Evolutionary conservation across 345 rosid species (phyloP).

Genomic region (Arabis alpina): DNA sequence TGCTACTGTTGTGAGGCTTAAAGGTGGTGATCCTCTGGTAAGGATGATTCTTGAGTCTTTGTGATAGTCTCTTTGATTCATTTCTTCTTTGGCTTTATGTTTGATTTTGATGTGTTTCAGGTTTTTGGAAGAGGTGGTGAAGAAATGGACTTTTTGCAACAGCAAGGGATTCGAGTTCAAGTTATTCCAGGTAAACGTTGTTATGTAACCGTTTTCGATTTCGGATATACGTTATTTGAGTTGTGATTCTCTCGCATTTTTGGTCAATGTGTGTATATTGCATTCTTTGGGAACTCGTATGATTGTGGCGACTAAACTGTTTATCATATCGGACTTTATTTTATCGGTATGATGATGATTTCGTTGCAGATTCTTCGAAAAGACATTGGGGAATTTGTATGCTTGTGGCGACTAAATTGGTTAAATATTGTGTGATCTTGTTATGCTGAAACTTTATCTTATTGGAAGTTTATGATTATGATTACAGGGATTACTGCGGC

Average conservation of each 20-base stretch:
- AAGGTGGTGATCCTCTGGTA: slow-evolving; percentile 99
- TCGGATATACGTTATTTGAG: neutral
- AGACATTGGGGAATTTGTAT: slow-evolving; percentile 4
- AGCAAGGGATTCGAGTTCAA: slow-evolving; percentile 87
- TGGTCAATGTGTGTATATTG: neutral
- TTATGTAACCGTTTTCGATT: neutral
- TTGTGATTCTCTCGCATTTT: neutral
- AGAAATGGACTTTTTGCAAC: slow-evolving; percentile 96
- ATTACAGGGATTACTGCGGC: slow-evolving; percentile 90
- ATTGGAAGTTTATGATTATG: slow-evolving; percentile 5
- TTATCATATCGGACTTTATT: too few relatives aligned
- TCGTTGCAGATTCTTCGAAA: too few relatives aligned
- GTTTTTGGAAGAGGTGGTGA: slow-evolving; percentile 98
- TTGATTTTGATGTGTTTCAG: slow-evolving; percentile 46
- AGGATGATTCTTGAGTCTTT: slow-evolving; percentile 34
- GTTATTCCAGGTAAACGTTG: slow-evolving; percentile 77
- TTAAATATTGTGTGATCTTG: neutral
- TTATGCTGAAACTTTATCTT: neutral
- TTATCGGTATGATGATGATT: too few relatives aligned
- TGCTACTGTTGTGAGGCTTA: slow-evolving; percentile 92
- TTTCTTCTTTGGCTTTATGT: neutral
- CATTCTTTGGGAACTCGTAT: slow-evolving; percentile 16
- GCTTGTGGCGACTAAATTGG: neutral
- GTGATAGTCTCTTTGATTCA: neutral
- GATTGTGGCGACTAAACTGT: neutral